A percentile compares a stretch with the other conserved stretches of the same genome.
Conservation (phyloP, 306 rosid genomes). For the Fagus crenata region DNA sequence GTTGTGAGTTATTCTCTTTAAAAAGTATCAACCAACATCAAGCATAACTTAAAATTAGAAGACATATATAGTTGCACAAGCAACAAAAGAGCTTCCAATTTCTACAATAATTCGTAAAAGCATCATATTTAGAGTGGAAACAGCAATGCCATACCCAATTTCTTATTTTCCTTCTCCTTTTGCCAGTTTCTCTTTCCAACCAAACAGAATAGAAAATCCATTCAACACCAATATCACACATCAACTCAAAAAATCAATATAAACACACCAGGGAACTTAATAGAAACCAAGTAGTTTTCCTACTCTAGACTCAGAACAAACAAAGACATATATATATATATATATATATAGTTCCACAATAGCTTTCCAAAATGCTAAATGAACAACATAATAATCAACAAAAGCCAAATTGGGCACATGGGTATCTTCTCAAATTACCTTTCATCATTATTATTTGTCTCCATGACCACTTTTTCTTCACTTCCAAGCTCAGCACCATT, state of each 20-base stretch:
- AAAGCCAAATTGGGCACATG: not conserved
- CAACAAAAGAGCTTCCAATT: too few relatives aligned
- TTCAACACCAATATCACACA: not conserved
- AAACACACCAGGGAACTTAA: not conserved
- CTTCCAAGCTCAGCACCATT: slow-evolving; percentile 33
- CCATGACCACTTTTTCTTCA: slow-evolving; percentile 32
- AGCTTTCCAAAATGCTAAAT: not conserved
- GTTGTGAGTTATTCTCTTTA: not conserved
- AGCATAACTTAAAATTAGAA: not conserved
- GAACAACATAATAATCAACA: not conserved
- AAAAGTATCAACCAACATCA: not conserved
- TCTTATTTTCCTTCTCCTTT: not conserved
- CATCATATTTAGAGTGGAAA: slow-evolving; percentile 2
- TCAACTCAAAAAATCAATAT: not conserved
- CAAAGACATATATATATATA: not conserved
- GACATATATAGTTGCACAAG: too few relatives aligned
- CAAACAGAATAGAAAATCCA: not conserved
- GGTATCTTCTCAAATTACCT: slow-evolving; percentile 43
- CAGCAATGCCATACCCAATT: too few relatives aligned
- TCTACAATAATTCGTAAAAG: not conserved
- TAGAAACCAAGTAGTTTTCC: not conserved
- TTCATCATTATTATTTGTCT: slow-evolving; percentile 28
- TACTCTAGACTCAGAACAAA: not conserved
- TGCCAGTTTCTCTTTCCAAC: not conserved
- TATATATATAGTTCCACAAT: not conserved